These are phyloP conservation scores for Solanum chaucha DNA, from an alignment of 257 asterid genomes.

Conservation along the genomic window DNA sequence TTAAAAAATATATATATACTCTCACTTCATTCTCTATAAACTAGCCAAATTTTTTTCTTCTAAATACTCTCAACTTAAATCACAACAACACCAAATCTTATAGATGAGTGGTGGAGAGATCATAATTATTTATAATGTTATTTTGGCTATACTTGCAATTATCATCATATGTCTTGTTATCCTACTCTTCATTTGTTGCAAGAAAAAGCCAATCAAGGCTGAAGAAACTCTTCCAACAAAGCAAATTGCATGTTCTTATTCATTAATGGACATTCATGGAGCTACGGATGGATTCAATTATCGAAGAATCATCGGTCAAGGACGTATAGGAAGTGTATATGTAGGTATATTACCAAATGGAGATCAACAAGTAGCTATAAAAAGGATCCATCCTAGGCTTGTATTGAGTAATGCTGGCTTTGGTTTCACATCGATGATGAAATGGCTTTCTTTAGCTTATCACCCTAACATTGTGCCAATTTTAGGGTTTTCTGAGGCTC, in stretches of 20 bases:
- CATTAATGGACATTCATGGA: constrained; percentile 61
- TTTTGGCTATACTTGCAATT: constrained; percentile 25
- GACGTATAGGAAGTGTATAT: constrained; percentile 65
- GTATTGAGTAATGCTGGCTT: constrained; percentile 68
- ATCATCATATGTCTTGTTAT: constrained; percentile 15
- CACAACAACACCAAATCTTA: neutral
- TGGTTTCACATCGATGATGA: constrained; percentile 55
- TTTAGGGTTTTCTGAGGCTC: constrained; percentile 77
- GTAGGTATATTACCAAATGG: constrained; percentile 65
- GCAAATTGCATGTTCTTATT: constrained; percentile 24
- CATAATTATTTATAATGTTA: constrained; percentile 21
- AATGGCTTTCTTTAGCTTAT: constrained; percentile 52
- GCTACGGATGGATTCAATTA: constrained; percentile 82
- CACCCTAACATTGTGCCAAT: constrained; percentile 66
- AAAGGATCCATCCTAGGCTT: constrained; percentile 58
- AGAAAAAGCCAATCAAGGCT: constrained; percentile 17
- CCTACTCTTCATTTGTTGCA: constrained; percentile 36
- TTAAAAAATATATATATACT: neutral
- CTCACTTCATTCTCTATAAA: neutral
- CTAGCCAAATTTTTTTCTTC: neutral
- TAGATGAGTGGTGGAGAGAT: constrained; percentile 22
- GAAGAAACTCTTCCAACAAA: constrained; percentile 26
- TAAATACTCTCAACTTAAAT: neutral
- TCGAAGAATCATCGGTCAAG: constrained; percentile 63
- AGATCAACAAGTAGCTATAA: constrained; percentile 49